phyloP scores from a whole-genome alignment of 129 eudicot genomes.

The Calendula officinalis region DNA sequence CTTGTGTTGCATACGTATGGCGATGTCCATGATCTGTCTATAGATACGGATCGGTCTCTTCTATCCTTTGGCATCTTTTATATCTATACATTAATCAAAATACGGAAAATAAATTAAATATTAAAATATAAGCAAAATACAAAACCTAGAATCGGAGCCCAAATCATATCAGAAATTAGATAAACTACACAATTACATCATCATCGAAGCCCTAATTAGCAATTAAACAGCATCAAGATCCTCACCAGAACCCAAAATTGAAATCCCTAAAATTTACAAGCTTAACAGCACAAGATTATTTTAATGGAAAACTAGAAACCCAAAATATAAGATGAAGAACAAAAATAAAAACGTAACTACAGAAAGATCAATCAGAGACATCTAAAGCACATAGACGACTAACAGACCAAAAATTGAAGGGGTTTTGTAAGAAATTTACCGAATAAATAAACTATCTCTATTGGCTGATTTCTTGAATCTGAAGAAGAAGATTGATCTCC shows the following conservation, averaged over 20 bases:
- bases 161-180: not conserved
- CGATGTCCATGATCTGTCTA: conserved; percentile 67
- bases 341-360: not conserved
- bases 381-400: not conserved
- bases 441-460: not conserved
- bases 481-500: conserved; percentile 6
- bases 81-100: conserved; percentile 16
- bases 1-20: conserved; percentile 63
- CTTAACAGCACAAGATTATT: not conserved
- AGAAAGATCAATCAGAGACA: conserved; percentile 10
- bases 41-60: conserved; percentile 72
- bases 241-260: conserved; percentile 2
- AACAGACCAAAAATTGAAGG: not conserved
- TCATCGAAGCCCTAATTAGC: not conserved
- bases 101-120: not conserved
- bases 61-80: conserved; percentile 78
- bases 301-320: not conserved
- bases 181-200: not conserved
- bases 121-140: not conserved
- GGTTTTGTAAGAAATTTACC: conserved; percentile 16
- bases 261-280: conserved; percentile 29
- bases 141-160: not conserved
- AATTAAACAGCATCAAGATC: conserved; percentile 13
- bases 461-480: conserved; percentile 14
- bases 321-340: not conserved